phyloP scores from a whole-genome alignment of 306 rosid species.

The Lathyrus oleraceus region DNA sequence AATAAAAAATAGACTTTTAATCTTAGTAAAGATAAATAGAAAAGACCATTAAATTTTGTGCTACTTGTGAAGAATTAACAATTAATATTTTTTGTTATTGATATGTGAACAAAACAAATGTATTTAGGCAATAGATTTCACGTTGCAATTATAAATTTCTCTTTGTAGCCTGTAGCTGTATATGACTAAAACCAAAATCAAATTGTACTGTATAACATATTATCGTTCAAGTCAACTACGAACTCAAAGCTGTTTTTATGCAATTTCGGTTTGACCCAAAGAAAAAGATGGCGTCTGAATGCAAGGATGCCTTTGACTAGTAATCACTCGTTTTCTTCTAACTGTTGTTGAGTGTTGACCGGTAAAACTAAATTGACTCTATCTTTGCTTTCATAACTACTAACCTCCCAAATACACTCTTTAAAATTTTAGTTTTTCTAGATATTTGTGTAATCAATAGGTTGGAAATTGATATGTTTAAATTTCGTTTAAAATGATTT shows the following conservation, averaged over 20 bases:
- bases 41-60: too few relatives aligned
- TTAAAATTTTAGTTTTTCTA: too few relatives aligned
- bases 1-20: too few relatives aligned
- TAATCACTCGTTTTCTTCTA: neutral
- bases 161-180: neutral
- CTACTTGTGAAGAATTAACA: too few relatives aligned
- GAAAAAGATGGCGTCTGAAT: neutral
- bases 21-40: too few relatives aligned
- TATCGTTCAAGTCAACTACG: conserved; percentile 15
- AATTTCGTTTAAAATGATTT: too few relatives aligned
- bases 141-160: neutral
- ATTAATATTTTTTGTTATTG: too few relatives aligned
- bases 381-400: neutral
- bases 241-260: neutral
- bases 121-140: neutral
- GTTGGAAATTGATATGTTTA: too few relatives aligned
- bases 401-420: too few relatives aligned
- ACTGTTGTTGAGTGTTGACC: neutral
- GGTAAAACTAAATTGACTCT: neutral
- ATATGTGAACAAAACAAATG: too few relatives aligned
- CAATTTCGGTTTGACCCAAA: neutral
- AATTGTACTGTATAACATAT: conserved; percentile 25
- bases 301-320: neutral
- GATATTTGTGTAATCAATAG: too few relatives aligned
- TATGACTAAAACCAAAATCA: neutral